Base-by-base conservation (phyloP, 176 grass and related monocot genomes). In the Oryza meyeriana region DNA sequence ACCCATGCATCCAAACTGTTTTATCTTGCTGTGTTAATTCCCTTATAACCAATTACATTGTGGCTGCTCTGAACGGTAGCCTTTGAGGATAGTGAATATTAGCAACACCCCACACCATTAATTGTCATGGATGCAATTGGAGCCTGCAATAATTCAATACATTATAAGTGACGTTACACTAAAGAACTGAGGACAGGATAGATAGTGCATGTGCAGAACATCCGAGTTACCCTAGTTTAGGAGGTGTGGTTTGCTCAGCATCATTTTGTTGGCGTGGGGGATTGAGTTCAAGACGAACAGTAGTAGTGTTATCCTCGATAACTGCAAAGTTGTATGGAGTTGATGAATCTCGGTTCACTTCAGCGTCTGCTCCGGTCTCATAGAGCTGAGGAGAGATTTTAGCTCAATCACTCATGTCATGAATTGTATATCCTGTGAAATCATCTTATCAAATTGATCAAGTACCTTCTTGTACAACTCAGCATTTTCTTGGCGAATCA, bases 201-300 rank as follows among this genome's bases (percentile, higher is more conserved):
- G 79, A 61, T 82, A 68, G 17, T 31, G 64, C 27, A 1, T 64
- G 64, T 30, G 62, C 45, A 65, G n/a, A 88, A 73, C 74, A 42
- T 3, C 48, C 24, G 48, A n/a, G 29, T 90, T 97, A 97, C 94
- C 89, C 92, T 87, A 97, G 77, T 75, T 78, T 94, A 82, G 92
- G 94, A 61, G 75, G 32, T 30, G 59, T 34, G 34, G 78, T 48
- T 50, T 85, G 74, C 24, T 78, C 58, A 52, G 61, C 52, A 66
- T 81, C 42, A 59, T 72, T 76, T 76, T 85, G 81, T 64, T 82
- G 87, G 22, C 64, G 83, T 33, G 76, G 85, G 66, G 79, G 77
- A 79, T 87, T 92, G 85, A 97, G 78, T 80, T 94, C 87, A 62
- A 94, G 85, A 84, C 81, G 73, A 65, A 88, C 34, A 34, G 87